Percentiles rank a stretch among this genome's conserved stretches.
phyloP scores from a whole-genome alignment of 2,329 filamentous ascomycete genomes.

The Cyphellophora europaea region DNA sequence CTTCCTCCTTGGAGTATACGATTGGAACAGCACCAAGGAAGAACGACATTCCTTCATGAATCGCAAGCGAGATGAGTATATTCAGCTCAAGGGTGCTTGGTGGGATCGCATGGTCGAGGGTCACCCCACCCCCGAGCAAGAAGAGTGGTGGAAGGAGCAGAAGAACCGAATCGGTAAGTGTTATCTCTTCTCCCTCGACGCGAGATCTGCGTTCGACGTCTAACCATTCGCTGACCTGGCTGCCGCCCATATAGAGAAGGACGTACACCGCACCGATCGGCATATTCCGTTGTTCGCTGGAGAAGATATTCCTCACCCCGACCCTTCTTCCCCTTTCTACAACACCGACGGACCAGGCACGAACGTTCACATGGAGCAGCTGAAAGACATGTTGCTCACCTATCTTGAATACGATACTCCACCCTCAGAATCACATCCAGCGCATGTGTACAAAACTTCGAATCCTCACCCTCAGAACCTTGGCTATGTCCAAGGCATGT shows the following conservation, averaged over 20 bases:
- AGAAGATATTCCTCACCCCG: conserved; percentile 92
- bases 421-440: conserved; percentile 6
- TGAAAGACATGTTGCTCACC: conserved; percentile 97
- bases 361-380: conserved; percentile 94
- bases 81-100: conserved; percentile 87
- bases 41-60: conserved; percentile 77
- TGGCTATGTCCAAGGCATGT: conserved; percentile 98
- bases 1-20: conserved; percentile 81
- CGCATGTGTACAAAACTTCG: conserved; percentile 7
- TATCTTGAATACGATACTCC: conserved; percentile 87
- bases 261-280: conserved; percentile 94
- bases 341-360: conserved; percentile 80
- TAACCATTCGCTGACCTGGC: conserved; percentile 37
- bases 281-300: conserved; percentile 91
- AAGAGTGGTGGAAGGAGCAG: conserved; percentile 96
- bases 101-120: conserved; percentile 89
- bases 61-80: conserved; percentile 83
- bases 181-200: conserved; percentile 15
- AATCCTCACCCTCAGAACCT: conserved; percentile 51
- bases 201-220: conserved; percentile 12
- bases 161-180: conserved; percentile 79
- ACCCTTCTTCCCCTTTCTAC: conserved; percentile 90
- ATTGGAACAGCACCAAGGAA: conserved; percentile 83
- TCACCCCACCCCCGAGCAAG: conserved; percentile 66
- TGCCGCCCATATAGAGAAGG: conserved; percentile 68